Percentiles rank a stretch among this genome's conserved stretches.
Conservation (phyloP, 2,329 filamentous ascomycete genomes). For the Onygenales sp. region DNA sequence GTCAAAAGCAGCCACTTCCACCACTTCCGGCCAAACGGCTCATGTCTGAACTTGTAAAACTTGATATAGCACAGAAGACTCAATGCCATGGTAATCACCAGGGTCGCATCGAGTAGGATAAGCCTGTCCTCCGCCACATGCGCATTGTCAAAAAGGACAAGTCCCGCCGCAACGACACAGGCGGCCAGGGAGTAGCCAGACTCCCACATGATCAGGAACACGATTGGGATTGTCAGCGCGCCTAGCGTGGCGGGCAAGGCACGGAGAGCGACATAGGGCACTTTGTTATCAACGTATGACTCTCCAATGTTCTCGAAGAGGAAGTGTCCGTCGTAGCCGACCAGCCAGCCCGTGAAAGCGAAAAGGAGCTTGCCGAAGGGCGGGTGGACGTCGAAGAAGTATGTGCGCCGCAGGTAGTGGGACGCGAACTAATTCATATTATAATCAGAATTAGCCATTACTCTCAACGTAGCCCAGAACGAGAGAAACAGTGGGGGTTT, state of each 20-base stretch:
- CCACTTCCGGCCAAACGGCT: conserved; percentile 89
- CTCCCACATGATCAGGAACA: conserved; percentile 99
- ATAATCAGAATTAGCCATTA: not conserved
- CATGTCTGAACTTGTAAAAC: conserved; percentile 92
- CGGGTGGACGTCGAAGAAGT: conserved; percentile 99
- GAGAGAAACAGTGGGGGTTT: not conserved
- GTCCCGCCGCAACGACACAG: conserved; percentile 71
- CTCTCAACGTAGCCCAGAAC: not conserved
- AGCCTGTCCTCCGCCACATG: conserved; percentile 93
- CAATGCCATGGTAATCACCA: conserved; percentile 93
- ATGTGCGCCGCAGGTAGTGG: conserved; percentile 87
- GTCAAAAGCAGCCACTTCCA: conserved; percentile 99
- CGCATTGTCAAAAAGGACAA: conserved; percentile 93
- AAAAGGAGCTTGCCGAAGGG: conserved; percentile 98
- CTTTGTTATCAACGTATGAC: conserved; percentile 93
- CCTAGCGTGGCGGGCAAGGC: conserved; percentile 87
- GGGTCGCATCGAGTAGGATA: conserved; percentile 86
- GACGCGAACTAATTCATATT: conserved; percentile 39
- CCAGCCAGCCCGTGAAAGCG: conserved; percentile 91
- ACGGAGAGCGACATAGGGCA: conserved; percentile 93
- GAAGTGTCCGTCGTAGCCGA: conserved; percentile 94
- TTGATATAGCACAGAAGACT: conserved; percentile 90
- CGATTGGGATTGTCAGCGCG: conserved; percentile 83
- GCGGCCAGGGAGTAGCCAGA: conserved; percentile 94
- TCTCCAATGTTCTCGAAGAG: conserved; percentile 99